phyloP scores from a whole-genome alignment of 2,329 filamentous ascomycete species.

The Colletotrichum somersetense region DNA sequence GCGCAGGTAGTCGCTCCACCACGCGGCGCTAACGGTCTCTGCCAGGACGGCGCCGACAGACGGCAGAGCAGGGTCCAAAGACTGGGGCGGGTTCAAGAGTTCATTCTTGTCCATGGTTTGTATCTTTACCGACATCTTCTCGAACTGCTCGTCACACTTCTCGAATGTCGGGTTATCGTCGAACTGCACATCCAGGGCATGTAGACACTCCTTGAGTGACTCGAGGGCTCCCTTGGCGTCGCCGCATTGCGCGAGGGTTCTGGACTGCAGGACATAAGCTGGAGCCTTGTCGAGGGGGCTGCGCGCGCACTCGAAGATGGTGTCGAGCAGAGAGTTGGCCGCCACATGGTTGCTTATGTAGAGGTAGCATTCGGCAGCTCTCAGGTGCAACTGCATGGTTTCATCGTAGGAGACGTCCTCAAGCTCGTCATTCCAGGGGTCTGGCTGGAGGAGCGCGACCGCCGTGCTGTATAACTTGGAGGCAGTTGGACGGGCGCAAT shows the following conservation, averaged over 20 bases:
- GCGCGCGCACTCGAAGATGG: slow-evolving; percentile 77
- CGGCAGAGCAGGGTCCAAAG: slow-evolving; percentile 66
- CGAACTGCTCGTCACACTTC: slow-evolving; percentile 82
- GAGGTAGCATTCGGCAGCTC: slow-evolving; percentile 85
- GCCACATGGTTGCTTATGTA: slow-evolving; percentile 79
- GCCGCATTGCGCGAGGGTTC: slow-evolving; percentile 81
- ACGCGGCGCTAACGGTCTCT: slow-evolving; percentile 77
- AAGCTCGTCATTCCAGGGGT: slow-evolving; percentile 78
- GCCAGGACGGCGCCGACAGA: slow-evolving; percentile 78
- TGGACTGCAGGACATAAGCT: slow-evolving; percentile 85
- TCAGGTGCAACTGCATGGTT: slow-evolving; percentile 82
- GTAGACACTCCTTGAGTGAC: slow-evolving; percentile 78
- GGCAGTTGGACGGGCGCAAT: slow-evolving; percentile 84
- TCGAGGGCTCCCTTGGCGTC: slow-evolving; percentile 77
- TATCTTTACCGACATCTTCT: slow-evolving; percentile 70
- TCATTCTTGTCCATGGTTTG: slow-evolving; percentile 66
- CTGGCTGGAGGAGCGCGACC: slow-evolving; percentile 80
- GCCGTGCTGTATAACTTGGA: slow-evolving; percentile 85
- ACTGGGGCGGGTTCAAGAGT: slow-evolving; percentile 58
- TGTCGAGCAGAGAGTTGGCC: slow-evolving; percentile 76
- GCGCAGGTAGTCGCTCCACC: slow-evolving; percentile 79
- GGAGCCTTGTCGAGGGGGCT: slow-evolving; percentile 84
- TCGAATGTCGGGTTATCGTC: slow-evolving; percentile 77
- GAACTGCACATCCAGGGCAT: slow-evolving; percentile 75
- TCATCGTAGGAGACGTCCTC: slow-evolving; percentile 88